These are phyloP conservation scores for Pyronema domesticum DNA, from an alignment of 495 filamentous ascomycete species.

Conservation along the genomic window DNA sequence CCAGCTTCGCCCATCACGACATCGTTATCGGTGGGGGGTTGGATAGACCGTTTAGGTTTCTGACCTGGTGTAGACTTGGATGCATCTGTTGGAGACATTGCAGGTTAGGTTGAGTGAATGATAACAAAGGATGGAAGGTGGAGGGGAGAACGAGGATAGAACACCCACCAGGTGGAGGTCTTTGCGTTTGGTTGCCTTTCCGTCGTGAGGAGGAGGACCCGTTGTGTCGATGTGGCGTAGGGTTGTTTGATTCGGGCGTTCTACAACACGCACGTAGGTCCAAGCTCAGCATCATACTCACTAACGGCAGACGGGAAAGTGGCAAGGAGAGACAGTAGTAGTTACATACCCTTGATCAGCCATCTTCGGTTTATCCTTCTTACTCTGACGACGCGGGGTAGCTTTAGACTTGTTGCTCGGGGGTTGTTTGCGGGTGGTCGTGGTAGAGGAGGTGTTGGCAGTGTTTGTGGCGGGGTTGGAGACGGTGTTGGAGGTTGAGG, in stretches of 20 bases:
- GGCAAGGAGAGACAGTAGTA: not conserved
- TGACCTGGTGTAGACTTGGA: slow-evolving; percentile 29
- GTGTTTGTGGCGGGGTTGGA: not conserved
- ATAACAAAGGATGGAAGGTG: not conserved
- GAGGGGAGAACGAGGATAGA: not conserved
- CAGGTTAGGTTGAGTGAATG: not conserved
- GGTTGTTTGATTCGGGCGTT: not conserved
- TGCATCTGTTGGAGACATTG: no score
- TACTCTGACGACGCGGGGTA: not conserved
- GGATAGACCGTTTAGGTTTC: slow-evolving; percentile 26
- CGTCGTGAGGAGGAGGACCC: not conserved
- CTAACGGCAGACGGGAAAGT: not conserved
- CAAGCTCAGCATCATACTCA: not conserved
- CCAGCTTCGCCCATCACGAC: slow-evolving; percentile 41
- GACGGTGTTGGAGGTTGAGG: not conserved
- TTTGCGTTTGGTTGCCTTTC: slow-evolving; percentile 1
- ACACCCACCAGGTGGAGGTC: not conserved
- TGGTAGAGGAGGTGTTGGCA: not conserved
- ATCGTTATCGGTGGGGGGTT: slow-evolving; percentile 32
- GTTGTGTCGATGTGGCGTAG: not conserved
- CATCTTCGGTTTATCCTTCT: slow-evolving; percentile 1
- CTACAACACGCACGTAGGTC: not conserved
- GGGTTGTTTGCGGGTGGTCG: no score
- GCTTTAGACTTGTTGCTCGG: no score
- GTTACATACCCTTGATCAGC: slow-evolving; percentile 3